A percentile compares a stretch with the other conserved stretches of the same genome.
Conservation (phyloP, 139 green algal genomes). For the Choricystis sp. region DNA sequence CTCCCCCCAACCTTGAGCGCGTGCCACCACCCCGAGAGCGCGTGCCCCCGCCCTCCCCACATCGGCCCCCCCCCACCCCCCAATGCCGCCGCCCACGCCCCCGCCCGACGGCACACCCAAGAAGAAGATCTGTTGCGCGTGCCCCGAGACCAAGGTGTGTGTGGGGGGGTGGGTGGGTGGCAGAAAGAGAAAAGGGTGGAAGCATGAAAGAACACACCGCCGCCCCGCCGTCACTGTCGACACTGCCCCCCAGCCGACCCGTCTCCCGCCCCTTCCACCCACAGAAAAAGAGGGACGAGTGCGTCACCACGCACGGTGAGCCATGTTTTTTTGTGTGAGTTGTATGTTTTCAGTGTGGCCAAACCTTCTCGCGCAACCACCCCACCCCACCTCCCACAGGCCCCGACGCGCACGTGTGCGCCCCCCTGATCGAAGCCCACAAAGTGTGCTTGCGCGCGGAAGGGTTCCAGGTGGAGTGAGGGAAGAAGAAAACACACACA, state of each 20-base stretch:
- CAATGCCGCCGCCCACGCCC: not conserved
- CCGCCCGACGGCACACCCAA: slow-evolving; percentile 19
- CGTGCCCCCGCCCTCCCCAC: not conserved
- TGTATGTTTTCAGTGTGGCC: not conserved
- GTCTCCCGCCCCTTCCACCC: not conserved
- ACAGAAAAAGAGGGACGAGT: slow-evolving; percentile 45
- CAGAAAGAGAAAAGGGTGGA: no score
- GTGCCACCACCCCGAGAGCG: no score
- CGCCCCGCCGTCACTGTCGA: no score
- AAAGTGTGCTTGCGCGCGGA: slow-evolving; percentile 73
- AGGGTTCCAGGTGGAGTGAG: slow-evolving; percentile 70
- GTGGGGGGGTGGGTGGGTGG: not conserved
- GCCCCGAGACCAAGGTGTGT: slow-evolving; percentile 76
- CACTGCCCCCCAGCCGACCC: not conserved
- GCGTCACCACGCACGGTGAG: slow-evolving; percentile 45
- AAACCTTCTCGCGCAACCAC: not conserved
- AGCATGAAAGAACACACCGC: no score
- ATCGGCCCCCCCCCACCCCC: not conserved
- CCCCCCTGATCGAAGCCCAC: slow-evolving; percentile 76
- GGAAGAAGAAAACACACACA: no score
- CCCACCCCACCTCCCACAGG: slow-evolving; percentile 24
- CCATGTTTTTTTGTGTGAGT: slow-evolving; percentile 6
- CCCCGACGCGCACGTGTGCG: slow-evolving; percentile 46
- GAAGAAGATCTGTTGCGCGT: slow-evolving; percentile 90
- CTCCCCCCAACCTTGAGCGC: not conserved